These are phyloP conservation scores for Ogataea saltuana DNA, from an alignment of 805 yeast species.

Conservation along the genomic window DNA sequence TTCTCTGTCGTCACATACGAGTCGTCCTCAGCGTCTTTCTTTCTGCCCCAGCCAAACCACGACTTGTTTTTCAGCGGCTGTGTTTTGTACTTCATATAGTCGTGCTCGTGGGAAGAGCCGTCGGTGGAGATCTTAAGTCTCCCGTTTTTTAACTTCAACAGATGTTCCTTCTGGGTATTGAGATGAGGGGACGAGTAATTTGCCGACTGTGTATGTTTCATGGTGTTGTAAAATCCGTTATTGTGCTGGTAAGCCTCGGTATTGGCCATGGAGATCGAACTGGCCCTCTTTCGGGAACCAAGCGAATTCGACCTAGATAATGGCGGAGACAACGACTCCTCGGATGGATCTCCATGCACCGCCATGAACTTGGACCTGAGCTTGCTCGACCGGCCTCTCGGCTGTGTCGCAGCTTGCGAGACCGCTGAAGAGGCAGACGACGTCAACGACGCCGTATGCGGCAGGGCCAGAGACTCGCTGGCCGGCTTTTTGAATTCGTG, in stretches of 20 bases:
- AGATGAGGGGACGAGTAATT: conserved; percentile 26
- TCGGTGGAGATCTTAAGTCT: conserved; percentile 33
- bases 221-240: conserved; percentile 9
- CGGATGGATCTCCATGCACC: conserved; percentile 17
- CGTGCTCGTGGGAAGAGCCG: conserved; percentile 38
- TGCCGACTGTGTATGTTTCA: conserved; percentile 32
- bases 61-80: conserved; percentile 33
- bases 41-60: conserved; percentile 36
- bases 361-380: conserved; percentile 22
- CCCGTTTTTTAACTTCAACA: conserved; percentile 31
- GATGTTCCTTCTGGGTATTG: conserved; percentile 27
- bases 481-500: neutral
- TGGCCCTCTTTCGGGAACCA: conserved; percentile 22
- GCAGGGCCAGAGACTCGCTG: conserved; percentile 2
- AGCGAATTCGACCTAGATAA: conserved; percentile 23
- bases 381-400: conserved; percentile 24
- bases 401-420: conserved; percentile 14
- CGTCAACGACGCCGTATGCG: conserved; percentile 13
- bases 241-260: conserved; percentile 18
- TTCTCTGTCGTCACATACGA: conserved; percentile 32
- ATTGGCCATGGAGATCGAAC: conserved; percentile 26
- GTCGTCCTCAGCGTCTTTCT: conserved; percentile 34
- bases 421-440: conserved; percentile 16
- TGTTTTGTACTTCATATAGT: conserved; percentile 35
- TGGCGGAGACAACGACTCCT: conserved; percentile 27